Percentiles rank a stretch among this genome's conserved stretches.
phyloP scores from a whole-genome alignment of 192 early-diverging fungal species.

The Coemansia sp. region DNA sequence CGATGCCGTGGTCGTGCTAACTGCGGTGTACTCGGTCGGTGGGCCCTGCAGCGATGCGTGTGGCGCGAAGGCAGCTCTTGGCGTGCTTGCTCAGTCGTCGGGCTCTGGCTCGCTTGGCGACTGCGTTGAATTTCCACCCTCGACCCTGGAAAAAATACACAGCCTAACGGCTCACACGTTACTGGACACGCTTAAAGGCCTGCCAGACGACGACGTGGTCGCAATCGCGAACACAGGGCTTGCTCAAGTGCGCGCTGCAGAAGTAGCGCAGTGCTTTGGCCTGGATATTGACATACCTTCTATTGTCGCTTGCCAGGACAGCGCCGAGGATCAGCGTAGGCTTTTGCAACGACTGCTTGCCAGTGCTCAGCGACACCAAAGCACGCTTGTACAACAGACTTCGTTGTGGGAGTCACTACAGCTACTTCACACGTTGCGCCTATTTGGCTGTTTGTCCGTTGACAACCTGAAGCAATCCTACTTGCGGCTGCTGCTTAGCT shows the following conservation, averaged over 20 bases:
- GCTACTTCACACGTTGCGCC: not conserved
- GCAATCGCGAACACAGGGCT: not conserved
- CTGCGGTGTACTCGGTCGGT: conserved; percentile 11
- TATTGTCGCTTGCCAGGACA: conserved; percentile 7
- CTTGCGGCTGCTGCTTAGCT: conserved; percentile 5
- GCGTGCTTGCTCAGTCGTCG: not conserved
- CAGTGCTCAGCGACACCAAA: not conserved
- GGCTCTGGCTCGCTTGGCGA: not conserved
- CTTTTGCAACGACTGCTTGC: conserved; percentile 8
- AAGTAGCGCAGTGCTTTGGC: not conserved
- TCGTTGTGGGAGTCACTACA: conserved; percentile 2
- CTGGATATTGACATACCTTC: conserved; percentile 7
- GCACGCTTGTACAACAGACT: not conserved
- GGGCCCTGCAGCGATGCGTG: conserved; percentile 6
- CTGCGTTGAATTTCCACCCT: not conserved
- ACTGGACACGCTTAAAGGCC: not conserved
- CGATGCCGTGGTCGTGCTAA: conserved; percentile 8
- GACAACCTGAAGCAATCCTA: conserved; percentile 20
- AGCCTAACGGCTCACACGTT: not conserved
- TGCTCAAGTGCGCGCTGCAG: not conserved
- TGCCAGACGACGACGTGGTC: not conserved
- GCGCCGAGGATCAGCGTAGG: conserved; percentile 6
- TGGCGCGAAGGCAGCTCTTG: not conserved
- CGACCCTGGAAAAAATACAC: not conserved
- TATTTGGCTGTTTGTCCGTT: conserved; percentile 4